Evolutionary conservation across 1,284 basidiomycete species (phyloP), one percentile per base, ranked within the genome.

Genomic region (Athelia sp.): DNA sequence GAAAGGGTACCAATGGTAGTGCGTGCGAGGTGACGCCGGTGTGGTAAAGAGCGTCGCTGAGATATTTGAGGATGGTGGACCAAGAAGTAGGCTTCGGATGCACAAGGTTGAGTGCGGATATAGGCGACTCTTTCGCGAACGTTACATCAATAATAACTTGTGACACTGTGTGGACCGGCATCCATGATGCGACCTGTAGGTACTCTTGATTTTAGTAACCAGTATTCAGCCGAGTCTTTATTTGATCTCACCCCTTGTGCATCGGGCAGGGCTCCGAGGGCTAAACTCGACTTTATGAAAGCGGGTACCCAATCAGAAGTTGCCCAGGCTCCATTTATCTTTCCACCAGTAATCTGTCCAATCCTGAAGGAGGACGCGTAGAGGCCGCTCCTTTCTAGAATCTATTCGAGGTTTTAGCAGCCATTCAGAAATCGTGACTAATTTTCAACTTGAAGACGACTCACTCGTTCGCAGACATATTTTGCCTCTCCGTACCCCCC

Each of bases 401-500:
- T 29, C 45, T 46, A 19, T 15, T 2, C 17, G 47, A 46, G 14
- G 29, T 4, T 32, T 8, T 9, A 6, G 10, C 24, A 19, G 26
- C 9, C 15, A 31, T 11, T 4, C 14, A 8, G 24, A 32, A 9
- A 17, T 18, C 24, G n/a, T 22, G 4, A n/a, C 8, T 40, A 22
- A 6, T 8, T 21, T n/a, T 18, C n/a, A n/a, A n/a, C n/a, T n/a
- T n/a, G n/a, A n/a, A 26, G 45, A 46, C 32, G 45, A 1, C 45
- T 46, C 29, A 52, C 45, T 10, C 34, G 26, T 26, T 52, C 51
- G 4, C 21, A 73, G 0, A 82, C 81, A 78, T 79, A 82, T 64
- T 84, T 84, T 54, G 69, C 74, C 65, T 82, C 80, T 6, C 79
- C 78, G 60, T 84, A 84, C 1, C 81, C 81, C 4, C 23, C 34